phyloP scores from a whole-genome alignment of 108 stramenopile species.

The Poteriospumella lacustris region DNA sequence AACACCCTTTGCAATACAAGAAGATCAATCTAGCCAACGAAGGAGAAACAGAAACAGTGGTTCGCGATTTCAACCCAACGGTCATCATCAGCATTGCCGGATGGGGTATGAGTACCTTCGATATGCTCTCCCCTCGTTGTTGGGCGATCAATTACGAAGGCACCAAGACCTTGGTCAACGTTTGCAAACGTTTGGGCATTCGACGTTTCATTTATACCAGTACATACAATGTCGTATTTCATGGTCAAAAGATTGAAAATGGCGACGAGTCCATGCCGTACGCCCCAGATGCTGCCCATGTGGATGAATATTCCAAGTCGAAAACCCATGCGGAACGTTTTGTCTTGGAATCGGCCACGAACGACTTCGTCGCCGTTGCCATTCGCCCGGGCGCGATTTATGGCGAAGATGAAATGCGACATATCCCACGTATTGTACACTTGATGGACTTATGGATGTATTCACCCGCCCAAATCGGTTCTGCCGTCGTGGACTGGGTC shows the following conservation, averaged over 20 bases:
- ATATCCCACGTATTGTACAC: conserved; percentile 10
- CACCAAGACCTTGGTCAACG: background rate
- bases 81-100: background rate
- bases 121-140: background rate
- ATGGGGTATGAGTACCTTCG: background rate
- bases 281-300: background rate
- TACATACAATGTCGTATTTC: conserved; percentile 11
- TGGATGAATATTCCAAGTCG: conserved; percentile 1
- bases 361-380: background rate
- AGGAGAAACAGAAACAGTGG: background rate
- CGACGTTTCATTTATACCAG: background rate
- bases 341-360: background rate
- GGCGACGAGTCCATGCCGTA: background rate
- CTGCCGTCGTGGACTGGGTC: conserved; percentile 4
- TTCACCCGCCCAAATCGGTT: background rate
- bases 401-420: conserved; percentile 3
- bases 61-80: background rate
- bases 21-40: background rate
- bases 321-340: background rate
- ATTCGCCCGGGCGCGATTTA: conserved; percentile 15
- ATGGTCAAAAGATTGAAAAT: conserved; percentile 2
- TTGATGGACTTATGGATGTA: background rate
- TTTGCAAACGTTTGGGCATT: background rate
- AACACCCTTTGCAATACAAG: no score
- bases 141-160: background rate